These are phyloP conservation scores for Ogataea salicorniae DNA, from an alignment of 805 yeast species.

Conservation along the genomic window DNA sequence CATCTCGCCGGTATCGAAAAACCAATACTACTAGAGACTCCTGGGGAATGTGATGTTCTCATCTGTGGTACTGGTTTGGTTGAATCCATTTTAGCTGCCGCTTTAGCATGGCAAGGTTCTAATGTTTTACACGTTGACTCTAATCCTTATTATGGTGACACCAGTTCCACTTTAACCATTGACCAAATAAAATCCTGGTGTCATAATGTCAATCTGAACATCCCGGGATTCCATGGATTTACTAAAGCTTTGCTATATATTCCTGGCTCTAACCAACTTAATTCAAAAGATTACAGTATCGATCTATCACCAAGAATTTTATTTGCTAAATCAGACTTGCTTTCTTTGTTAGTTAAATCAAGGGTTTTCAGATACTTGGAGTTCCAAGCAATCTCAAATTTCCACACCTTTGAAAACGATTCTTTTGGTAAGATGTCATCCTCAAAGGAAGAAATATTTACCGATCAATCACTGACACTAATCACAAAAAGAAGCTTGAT, in stretches of 20 bases:
- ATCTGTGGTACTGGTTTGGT: conserved; percentile 90
- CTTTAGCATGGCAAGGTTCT: conserved; percentile 98
- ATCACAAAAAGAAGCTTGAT: conserved; percentile 77
- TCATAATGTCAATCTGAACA: conserved; percentile 50
- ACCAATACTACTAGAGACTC: conserved; percentile 54
- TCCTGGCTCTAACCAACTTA: conserved; percentile 53
- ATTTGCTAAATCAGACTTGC: conserved; percentile 86
- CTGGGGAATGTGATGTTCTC: conserved; percentile 80
- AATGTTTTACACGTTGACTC: conserved; percentile 84
- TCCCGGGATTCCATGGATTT: conserved; percentile 30
- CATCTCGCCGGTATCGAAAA: conserved; percentile 74
- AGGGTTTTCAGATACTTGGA: conserved; percentile 89
- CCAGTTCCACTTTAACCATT: conserved; percentile 76
- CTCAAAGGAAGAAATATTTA: conserved; percentile 89
- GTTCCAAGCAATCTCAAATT: conserved; percentile 80
- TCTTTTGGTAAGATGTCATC: conserved; percentile 80
- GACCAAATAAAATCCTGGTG: conserved; percentile 88
- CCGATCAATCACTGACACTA: conserved; percentile 73
- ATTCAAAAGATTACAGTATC: conserved; percentile 74
- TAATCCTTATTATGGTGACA: conserved; percentile 84
- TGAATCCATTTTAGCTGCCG: conserved; percentile 86
- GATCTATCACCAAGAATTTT: conserved; percentile 83
- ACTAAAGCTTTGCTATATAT: conserved; percentile 74
- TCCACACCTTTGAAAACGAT: conserved; percentile 94
- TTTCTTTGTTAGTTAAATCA: conserved; percentile 71